A percentile compares a stretch with the other conserved stretches of the same genome.
These are phyloP conservation scores for Sphenostylis stenocarpa DNA, from an alignment of 306 rosid species.

Conservation along the genomic window DNA sequence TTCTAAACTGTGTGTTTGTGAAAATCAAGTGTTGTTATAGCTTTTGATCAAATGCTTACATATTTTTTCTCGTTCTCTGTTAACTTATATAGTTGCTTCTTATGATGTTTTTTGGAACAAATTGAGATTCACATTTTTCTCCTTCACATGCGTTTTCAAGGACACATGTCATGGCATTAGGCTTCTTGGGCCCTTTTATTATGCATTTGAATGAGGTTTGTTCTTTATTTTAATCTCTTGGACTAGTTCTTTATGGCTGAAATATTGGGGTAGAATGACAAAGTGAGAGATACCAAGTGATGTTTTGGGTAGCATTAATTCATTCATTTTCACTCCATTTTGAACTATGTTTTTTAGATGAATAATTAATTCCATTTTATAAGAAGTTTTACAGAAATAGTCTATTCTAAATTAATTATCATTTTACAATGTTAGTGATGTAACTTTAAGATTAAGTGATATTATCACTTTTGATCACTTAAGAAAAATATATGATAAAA, in stretches of 20 bases:
- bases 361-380: no score
- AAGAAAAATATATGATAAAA: no score
- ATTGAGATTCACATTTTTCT: background rate
- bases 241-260: background rate
- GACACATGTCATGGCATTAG: background rate
- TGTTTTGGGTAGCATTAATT: no score
- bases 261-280: background rate
- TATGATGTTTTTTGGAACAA: no score
- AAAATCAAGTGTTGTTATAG: background rate
- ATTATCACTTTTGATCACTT: no score
- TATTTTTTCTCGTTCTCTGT: background rate
- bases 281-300: background rate
- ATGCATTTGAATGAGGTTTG: background rate
- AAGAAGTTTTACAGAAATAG: no score
- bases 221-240: background rate
- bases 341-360: no score
- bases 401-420: no score
- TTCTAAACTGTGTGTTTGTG: background rate
- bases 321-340: no score
- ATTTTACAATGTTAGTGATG: no score
- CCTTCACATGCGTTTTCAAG: background rate
- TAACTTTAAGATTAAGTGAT: no score
- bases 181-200: background rate
- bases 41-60: background rate
- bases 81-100: slow-evolving; percentile 26